Percentiles rank a stretch among this genome's conserved stretches.
These are phyloP conservation scores for Trichophyton mentagrophytes DNA, from an alignment of 2,329 filamentous ascomycete genomes.

Conservation along the genomic window DNA sequence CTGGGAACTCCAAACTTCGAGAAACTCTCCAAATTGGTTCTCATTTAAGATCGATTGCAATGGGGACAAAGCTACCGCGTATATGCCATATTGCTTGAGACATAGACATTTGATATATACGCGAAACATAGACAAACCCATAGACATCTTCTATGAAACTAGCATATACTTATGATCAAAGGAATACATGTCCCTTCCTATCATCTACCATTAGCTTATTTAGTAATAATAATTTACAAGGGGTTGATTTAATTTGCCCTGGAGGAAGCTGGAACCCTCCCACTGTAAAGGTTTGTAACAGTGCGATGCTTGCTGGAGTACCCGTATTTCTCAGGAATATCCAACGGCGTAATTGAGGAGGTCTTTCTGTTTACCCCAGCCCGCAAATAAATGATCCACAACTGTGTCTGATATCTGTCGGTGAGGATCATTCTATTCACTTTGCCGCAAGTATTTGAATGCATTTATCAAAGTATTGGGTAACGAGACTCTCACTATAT, in stretches of 20 bases:
- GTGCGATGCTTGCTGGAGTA: not conserved
- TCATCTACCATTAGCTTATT: not conserved
- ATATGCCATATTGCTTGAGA: not conserved
- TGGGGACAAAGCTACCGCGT: not conserved
- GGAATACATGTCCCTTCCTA: not conserved
- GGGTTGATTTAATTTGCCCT: not conserved
- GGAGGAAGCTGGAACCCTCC: not conserved
- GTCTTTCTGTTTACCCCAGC: not conserved
- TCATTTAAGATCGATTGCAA: not conserved
- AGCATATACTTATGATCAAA: not conserved
- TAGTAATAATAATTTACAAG: not conserved
- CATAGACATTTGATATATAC: not conserved
- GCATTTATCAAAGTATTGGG: conserved; percentile 63
- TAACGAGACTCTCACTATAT: conserved; percentile 58
- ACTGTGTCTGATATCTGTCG: too few relatives aligned
- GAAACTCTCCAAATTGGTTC: not conserved
- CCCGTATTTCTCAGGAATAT: not conserved
- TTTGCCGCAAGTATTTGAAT: conserved; percentile 38
- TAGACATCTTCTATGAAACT: not conserved
- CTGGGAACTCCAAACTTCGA: conserved; percentile 25
- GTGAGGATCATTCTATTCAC: not conserved
- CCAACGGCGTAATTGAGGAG: not conserved
- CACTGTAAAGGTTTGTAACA: not conserved
- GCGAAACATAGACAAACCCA: not conserved
- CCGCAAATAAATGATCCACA: not conserved